Evolutionary conservation across 2,329 filamentous ascomycete genomes (phyloP).

Genomic region (Colletotrichum magnum): DNA sequence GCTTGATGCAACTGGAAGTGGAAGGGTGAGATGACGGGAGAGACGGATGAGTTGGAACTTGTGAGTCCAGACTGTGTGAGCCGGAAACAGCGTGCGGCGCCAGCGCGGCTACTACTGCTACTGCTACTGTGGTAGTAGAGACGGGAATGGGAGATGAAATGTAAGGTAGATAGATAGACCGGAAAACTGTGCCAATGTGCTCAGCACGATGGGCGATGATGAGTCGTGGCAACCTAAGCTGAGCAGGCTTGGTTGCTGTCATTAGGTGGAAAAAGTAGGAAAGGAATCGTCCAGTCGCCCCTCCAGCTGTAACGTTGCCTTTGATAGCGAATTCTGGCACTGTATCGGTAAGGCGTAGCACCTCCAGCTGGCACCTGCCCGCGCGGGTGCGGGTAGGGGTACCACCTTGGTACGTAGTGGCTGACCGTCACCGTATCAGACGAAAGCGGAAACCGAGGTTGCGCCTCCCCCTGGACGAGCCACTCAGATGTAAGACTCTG

Average conservation of each 20-base stretch:
- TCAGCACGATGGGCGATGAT: not conserved
- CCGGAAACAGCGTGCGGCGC: no score
- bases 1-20: conserved; percentile 4
- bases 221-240: not conserved
- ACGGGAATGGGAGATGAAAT: no score
- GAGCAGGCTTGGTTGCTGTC: conserved; percentile 1
- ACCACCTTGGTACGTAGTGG: conserved; percentile 1
- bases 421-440: conserved; percentile 29
- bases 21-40: no score
- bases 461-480: not conserved
- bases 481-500: conserved; percentile 12
- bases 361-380: no score
- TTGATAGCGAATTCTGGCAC: conserved; percentile 16
- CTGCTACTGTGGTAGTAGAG: not conserved
- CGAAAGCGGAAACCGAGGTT: conserved; percentile 20
- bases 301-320: conserved; percentile 41
- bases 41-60: no score
- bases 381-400: not conserved
- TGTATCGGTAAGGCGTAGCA: not conserved
- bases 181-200: not conserved
- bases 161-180: no score
- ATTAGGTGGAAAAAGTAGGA: conserved; percentile 2
- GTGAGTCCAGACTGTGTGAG: no score
- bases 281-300: conserved; percentile 20
- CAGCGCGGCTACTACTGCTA: not conserved